A percentile compares a stretch with the other conserved stretches of the same genome.
phyloP scores from a whole-genome alignment of 768 basidiomycete genomes.

The Leucocoprinus leucothites region DNA sequence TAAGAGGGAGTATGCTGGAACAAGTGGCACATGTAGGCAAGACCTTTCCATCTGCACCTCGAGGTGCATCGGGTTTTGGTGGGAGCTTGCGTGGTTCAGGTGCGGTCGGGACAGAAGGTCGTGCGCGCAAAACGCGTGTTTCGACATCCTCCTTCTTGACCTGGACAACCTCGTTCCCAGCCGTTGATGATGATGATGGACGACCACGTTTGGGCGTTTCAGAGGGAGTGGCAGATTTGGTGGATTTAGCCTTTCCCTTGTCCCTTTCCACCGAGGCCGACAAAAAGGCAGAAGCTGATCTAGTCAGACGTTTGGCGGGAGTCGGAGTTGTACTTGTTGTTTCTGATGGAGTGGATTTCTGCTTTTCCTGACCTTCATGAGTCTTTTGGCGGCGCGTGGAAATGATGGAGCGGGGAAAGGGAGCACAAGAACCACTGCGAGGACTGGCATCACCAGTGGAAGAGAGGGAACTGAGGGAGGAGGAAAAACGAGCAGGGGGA shows the following conservation, averaged over 20 bases:
- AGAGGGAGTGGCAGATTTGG: constrained; percentile 22
- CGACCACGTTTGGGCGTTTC: constrained; percentile 24
- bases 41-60: constrained; percentile 63
- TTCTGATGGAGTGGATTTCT: constrained; percentile 9
- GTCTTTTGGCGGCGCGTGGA: constrained; percentile 58
- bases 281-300: constrained; percentile 26
- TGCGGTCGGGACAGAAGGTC: constrained; percentile 33
- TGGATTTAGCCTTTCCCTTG: constrained; percentile 39
- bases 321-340: constrained; percentile 20
- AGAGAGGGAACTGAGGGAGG: constrained; percentile 41
- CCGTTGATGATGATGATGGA: constrained; percentile 18
- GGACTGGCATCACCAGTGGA: constrained; percentile 32
- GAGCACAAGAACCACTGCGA: constrained; percentile 29
- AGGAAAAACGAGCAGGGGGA: constrained; percentile 32
- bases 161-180: constrained; percentile 28
- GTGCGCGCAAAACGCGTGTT: constrained; percentile 46
- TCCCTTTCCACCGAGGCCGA: constrained; percentile 20
- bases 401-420: constrained; percentile 57
- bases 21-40: constrained; percentile 74
- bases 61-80: constrained; percentile 38
- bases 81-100: constrained; percentile 28
- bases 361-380: constrained; percentile 27
- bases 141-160: constrained; percentile 54
- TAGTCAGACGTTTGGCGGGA: constrained; percentile 28
- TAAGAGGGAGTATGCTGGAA: constrained; percentile 68